These are phyloP conservation scores for Aspergillus sp. DNA, from an alignment of 2,329 filamentous ascomycete species.

Conservation along the genomic window DNA sequence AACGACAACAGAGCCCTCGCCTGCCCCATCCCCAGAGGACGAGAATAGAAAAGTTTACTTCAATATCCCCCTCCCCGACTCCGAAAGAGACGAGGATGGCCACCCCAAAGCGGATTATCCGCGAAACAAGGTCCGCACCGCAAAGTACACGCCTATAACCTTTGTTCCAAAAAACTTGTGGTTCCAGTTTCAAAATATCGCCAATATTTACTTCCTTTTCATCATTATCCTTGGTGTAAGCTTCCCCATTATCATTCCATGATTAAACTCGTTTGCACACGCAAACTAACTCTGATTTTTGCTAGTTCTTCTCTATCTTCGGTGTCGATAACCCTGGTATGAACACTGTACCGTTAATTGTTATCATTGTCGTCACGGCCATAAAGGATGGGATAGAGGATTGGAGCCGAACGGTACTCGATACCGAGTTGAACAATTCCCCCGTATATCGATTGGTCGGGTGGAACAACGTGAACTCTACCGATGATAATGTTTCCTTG, in stretches of 20 bases:
- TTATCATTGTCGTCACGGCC: slow-evolving; percentile 84
- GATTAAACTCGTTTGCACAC: not conserved
- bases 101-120: slow-evolving; percentile 68
- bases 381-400: slow-evolving; percentile 97
- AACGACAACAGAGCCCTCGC: slow-evolving; percentile 32
- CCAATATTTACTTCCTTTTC: slow-evolving; percentile 98
- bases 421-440: slow-evolving; percentile 94
- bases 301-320: slow-evolving; percentile 91
- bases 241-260: slow-evolving; percentile 38
- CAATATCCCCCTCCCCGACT: slow-evolving; percentile 75
- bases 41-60: slow-evolving; percentile 59
- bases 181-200: slow-evolving; percentile 98
- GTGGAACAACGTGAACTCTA: slow-evolving; percentile 91
- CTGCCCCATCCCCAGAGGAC: slow-evolving; percentile 45
- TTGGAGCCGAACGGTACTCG: slow-evolving; percentile 84
- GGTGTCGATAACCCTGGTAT: slow-evolving; percentile 87
- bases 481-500: slow-evolving; percentile 76
- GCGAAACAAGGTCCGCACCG: slow-evolving; percentile 95
- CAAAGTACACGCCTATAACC: slow-evolving; percentile 93
- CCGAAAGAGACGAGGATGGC: slow-evolving; percentile 78
- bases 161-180: slow-evolving; percentile 97
- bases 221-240: slow-evolving; percentile 86
- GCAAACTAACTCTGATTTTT: slow-evolving; percentile 22
- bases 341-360: slow-evolving; percentile 86
- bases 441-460: slow-evolving; percentile 85